Evolutionary conservation across 805 yeast species (phyloP).

Genomic region (Hanseniaspora lachancei): DNA sequence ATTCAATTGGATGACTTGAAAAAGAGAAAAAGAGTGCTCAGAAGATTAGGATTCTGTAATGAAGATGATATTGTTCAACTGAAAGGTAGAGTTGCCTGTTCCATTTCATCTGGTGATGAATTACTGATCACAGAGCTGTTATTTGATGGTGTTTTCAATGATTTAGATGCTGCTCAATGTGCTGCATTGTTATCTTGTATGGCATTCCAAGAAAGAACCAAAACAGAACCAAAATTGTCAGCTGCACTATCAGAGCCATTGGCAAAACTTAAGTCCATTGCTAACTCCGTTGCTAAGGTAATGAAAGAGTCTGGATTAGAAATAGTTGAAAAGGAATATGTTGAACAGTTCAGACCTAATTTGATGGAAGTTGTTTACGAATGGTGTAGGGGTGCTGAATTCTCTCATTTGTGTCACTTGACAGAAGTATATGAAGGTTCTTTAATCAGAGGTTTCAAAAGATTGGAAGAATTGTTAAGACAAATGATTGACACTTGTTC

Average conservation of each 20-base stretch:
- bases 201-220: conserved; percentile 92
- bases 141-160: conserved; percentile 90
- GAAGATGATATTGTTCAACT: conserved; percentile 81
- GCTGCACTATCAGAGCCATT: conserved; percentile 90
- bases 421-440: conserved; percentile 98
- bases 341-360: conserved; percentile 82
- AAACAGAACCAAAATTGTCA: conserved; percentile 70
- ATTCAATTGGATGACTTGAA: conserved; percentile 88
- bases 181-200: conserved; percentile 88
- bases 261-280: conserved; percentile 80
- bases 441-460: conserved; percentile 82
- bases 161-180: conserved; percentile 74
- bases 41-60: conserved; percentile 82
- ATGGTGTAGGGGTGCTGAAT: conserved; percentile 94
- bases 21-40: conserved; percentile 80
- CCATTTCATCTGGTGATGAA: conserved; percentile 81
- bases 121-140: conserved; percentile 76
- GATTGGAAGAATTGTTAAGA: conserved; percentile 83
- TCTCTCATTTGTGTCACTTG: conserved; percentile 95
- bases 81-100: conserved; percentile 96
- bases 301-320: conserved; percentile 84
- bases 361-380: conserved; percentile 93
- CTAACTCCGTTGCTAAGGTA: conserved; percentile 75
- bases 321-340: conserved; percentile 79
- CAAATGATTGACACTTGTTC: conserved; percentile 86